Conservation (phyloP, 371 early-diverging fungal genomes). For the Umbelopsis sp. region DNA sequence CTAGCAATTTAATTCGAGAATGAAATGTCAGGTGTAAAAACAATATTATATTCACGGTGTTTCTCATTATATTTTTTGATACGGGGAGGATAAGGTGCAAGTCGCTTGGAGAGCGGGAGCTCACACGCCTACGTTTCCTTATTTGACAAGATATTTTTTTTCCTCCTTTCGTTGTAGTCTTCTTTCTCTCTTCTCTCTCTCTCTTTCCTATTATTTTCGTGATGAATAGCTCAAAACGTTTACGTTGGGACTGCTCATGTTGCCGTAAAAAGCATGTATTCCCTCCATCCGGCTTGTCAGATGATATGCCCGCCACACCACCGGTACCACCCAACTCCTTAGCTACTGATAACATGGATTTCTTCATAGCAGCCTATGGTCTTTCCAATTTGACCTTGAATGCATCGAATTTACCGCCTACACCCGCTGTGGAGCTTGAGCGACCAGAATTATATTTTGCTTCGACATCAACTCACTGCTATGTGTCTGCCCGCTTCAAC, state of each 20-base stretch:
- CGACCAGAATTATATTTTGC: conserved; percentile 11
- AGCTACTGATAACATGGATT: background rate
- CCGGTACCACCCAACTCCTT: background rate
- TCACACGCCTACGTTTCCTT: background rate
- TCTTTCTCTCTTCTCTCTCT: background rate
- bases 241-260: conserved; percentile 15
- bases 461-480: background rate
- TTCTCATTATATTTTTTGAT: too few species aligned
- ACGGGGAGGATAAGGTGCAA: too few species aligned
- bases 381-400: background rate
- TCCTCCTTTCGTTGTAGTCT: background rate
- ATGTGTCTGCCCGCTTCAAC: conserved; percentile 12
- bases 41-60: too few species aligned
- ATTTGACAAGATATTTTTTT: background rate
- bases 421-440: background rate
- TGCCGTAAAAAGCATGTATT: conserved; percentile 8
- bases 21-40: too few species aligned
- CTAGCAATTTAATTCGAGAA: too few species aligned
- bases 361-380: conserved; percentile 9
- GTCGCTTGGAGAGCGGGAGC: too few species aligned
- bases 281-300: background rate
- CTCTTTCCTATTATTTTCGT: background rate
- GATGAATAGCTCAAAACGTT: conserved; percentile 1
- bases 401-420: background rate
- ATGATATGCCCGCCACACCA: background rate